Evolutionary conservation across 129 eudicot species (phyloP), one percentile per base, ranked within the genome.

Genomic region (Lactuca sativa): DNA sequence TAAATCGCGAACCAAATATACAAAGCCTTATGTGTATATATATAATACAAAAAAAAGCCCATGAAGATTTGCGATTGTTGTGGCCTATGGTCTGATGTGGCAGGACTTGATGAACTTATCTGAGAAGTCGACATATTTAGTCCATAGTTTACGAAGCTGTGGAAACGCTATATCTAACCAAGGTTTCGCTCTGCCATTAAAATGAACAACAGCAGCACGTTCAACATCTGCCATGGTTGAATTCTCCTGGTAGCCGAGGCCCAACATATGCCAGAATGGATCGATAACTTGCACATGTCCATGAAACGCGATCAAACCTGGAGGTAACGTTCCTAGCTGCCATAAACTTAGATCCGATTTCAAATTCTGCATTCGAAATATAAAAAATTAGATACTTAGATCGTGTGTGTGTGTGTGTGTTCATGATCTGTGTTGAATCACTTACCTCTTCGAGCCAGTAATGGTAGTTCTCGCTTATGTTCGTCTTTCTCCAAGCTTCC

Each of bases 271-370:
- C 98, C 98, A 89, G 38, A 85, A 83, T 4, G 96, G 95, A 69
- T 86, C 86, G 33, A 92, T 92, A 18, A 70, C 33, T 7, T 85
- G 88, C 18, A 89, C 88, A 47, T 92, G 95, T 11, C 98, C 95
- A 61, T 86, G 98, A 78, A 92, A 92, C 43, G 98, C 96, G 76
- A 92, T 89, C 44, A 92, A 82, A 38, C 96, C 98, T 36, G 98
- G 98, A 68, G 98, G 98, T 70, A 92, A 80, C 7, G 98, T 92
- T 70, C 98, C 98, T 30, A 92, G 85, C 66, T 92, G 98, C 96
- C 96, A 92, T 78, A 92, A 79, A 83, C 98, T 92, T 73, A 92
- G 64, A 71, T 92, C 96, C 25, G 98, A 89, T 65, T 88, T 86
- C 88, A 92, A 70, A 79, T 92, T 92, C 98, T 92, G 95, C 87